These are phyloP conservation scores for Penicillium sp. DNA, from an alignment of 2,329 filamentous ascomycete genomes.

Conservation along the genomic window DNA sequence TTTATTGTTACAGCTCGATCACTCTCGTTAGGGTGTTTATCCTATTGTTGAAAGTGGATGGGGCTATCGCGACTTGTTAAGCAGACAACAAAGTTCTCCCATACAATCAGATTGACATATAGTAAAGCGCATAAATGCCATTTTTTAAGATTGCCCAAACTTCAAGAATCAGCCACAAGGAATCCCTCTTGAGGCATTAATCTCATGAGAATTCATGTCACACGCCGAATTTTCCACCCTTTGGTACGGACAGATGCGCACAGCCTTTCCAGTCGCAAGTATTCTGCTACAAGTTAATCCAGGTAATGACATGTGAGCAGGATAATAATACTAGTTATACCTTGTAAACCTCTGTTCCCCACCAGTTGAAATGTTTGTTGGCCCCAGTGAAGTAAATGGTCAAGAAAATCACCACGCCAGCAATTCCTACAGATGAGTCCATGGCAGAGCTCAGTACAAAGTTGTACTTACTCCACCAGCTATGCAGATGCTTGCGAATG, in stretches of 20 bases:
- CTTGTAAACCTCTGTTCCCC: conserved; percentile 29
- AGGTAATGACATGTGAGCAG: neutral
- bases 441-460: conserved; percentile 68
- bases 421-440: conserved; percentile 44
- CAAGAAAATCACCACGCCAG: conserved; percentile 30
- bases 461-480: conserved; percentile 73
- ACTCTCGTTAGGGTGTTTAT: neutral
- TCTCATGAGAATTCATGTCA: neutral
- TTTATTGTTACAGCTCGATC: neutral
- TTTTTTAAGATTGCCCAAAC: neutral
- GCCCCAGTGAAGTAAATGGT: conserved; percentile 28
- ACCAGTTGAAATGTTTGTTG: conserved; percentile 25
- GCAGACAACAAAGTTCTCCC: neutral
- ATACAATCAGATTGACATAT: neutral
- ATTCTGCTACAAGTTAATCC: conserved; percentile 13
- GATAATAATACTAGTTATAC: conserved; percentile 14
- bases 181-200: too few relatives aligned
- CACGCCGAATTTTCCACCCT: conserved; percentile 18
- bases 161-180: neutral
- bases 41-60: neutral
- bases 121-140: neutral
- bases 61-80: neutral
- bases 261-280: conserved; percentile 29
- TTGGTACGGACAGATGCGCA: conserved; percentile 16
- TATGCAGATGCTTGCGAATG: conserved; percentile 58